Percentiles rank a stretch among this genome's conserved stretches.
Conservation (phyloP, 495 filamentous ascomycete species). For the Hypomontagnella monticulosa region DNA sequence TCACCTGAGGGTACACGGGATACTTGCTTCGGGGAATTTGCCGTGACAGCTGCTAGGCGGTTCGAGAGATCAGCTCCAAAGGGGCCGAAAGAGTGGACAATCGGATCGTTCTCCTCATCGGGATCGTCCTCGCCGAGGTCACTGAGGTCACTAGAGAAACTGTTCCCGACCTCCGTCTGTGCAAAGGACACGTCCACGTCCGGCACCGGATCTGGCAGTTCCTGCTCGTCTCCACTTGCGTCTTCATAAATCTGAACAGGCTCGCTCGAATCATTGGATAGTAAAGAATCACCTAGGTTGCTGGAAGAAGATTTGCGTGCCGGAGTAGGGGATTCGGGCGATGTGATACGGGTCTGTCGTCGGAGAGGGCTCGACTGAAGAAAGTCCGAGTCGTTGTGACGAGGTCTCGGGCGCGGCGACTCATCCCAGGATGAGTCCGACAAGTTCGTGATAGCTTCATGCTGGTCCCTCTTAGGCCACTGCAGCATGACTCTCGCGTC, state of each 20-base stretch:
- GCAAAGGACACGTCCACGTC: constrained; percentile 43
- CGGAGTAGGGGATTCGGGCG: constrained; percentile 80
- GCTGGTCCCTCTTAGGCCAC: constrained; percentile 78
- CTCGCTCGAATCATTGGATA: constrained; percentile 41
- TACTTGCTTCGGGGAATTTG: constrained; percentile 63
- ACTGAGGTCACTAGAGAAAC: constrained; percentile 68
- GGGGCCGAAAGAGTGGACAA: constrained; percentile 88
- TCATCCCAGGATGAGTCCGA: constrained; percentile 78
- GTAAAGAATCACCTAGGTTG: constrained; percentile 45
- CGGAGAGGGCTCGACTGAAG: constrained; percentile 73
- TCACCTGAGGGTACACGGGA: constrained; percentile 44
- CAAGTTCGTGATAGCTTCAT: constrained; percentile 67
- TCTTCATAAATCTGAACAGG: constrained; percentile 68
- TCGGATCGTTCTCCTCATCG: constrained; percentile 92
- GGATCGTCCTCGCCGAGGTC: constrained; percentile 76
- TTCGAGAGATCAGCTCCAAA: constrained; percentile 83
- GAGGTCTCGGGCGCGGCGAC: constrained; percentile 52
- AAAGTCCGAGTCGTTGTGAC: constrained; percentile 47
- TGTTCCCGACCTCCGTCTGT: constrained; percentile 51
- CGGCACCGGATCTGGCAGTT: constrained; percentile 39
- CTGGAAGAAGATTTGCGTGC: constrained; percentile 50
- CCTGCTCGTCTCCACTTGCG: constrained; percentile 57
- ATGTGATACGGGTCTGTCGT: constrained; percentile 67
- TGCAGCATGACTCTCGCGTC: constrained; percentile 87
- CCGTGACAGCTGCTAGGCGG: constrained; percentile 77